phyloP scores from a whole-genome alignment of 2,329 filamentous ascomycete species.

The Teratosphaeria gauchensis region DNA sequence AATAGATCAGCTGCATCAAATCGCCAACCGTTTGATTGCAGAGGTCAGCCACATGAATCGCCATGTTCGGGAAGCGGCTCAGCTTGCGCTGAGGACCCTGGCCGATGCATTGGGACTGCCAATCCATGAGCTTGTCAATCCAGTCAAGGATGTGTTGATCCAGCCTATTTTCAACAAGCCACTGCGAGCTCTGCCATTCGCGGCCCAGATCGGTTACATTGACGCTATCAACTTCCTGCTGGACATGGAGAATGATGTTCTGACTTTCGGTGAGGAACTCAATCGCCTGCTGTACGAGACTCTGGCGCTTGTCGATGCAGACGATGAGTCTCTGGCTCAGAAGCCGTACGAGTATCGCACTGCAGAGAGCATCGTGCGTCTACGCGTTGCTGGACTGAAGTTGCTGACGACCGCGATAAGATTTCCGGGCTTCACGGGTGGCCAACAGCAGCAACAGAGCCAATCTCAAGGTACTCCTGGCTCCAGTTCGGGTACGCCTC shows the following conservation, averaged over 20 bases:
- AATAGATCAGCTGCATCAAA: slow-evolving; percentile 57
- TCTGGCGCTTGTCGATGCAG: slow-evolving; percentile 84
- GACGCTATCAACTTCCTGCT: slow-evolving; percentile 96
- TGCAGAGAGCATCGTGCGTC: slow-evolving; percentile 84
- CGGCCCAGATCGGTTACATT: slow-evolving; percentile 95
- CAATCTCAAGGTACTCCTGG: slow-evolving; percentile 4
- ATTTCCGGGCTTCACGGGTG: slow-evolving; percentile 79
- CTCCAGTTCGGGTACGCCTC: slow-evolving; percentile 17
- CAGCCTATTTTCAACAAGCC: slow-evolving; percentile 92
- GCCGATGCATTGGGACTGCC: slow-evolving; percentile 67
- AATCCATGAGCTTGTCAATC: slow-evolving; percentile 78
- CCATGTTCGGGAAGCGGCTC: slow-evolving; percentile 81
- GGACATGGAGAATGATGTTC: slow-evolving; percentile 76
- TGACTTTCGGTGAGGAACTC: slow-evolving; percentile 84
- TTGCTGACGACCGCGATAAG: slow-evolving; percentile 88
- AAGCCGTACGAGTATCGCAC: slow-evolving; percentile 91
- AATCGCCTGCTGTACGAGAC: slow-evolving; percentile 90
- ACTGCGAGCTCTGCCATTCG: slow-evolving; percentile 80
- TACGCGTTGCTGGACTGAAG: slow-evolving; percentile 87
- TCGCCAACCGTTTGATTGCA: slow-evolving; percentile 76
- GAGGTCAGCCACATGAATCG: slow-evolving; percentile 94
- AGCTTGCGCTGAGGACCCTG: slow-evolving; percentile 69
- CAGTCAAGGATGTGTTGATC: slow-evolving; percentile 83
- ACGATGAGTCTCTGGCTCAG: slow-evolving; percentile 83
- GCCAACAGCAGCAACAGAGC: background rate